Percentiles rank a stretch among this genome's conserved stretches.
Evolutionary conservation across 2,329 filamentous ascomycete genomes (phyloP).

Genomic region (Penicillium sp.): DNA sequence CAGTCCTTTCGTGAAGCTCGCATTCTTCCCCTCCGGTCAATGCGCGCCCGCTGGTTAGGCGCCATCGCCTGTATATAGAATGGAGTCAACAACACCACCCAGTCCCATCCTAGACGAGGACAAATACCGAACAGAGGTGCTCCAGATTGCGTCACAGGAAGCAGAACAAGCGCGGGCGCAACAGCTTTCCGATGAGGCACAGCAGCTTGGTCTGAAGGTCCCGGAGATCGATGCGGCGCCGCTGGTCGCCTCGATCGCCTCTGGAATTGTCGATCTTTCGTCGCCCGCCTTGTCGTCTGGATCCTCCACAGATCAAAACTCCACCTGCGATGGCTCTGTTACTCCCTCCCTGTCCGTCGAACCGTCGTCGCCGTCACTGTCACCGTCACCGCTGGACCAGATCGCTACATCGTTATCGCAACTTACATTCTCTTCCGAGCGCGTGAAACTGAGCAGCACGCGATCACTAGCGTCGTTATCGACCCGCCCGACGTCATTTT

Average conservation of each 20-base stretch:
- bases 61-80: constrained; percentile 22
- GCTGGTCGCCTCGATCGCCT: constrained; percentile 37
- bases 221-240: constrained; percentile 35
- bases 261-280: constrained; percentile 37
- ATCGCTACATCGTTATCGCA: constrained; percentile 33
- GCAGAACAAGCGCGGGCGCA: constrained; percentile 42
- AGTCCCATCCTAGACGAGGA: constrained; percentile 34
- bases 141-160: constrained; percentile 34
- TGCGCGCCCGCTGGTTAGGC: constrained; percentile 26
- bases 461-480: constrained; percentile 42
- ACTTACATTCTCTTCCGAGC: constrained; percentile 32
- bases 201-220: constrained; percentile 37
- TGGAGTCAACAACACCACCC: constrained; percentile 8
- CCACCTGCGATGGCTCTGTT: constrained; percentile 28
- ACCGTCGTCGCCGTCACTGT: constrained; percentile 11
- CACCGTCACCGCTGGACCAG: constrained; percentile 28
- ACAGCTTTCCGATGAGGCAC: constrained; percentile 39
- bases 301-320: constrained; percentile 35
- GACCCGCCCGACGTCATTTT: constrained; percentile 42
- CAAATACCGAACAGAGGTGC: constrained; percentile 40
- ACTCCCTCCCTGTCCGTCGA: constrained; percentile 26
- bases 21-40: constrained; percentile 9
- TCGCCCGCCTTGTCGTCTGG: constrained; percentile 34
- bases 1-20: constrained; percentile 15
- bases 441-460: constrained; percentile 32